Percentiles rank a stretch among this genome's conserved stretches.
These are phyloP conservation scores for Elongisporangium prolatum DNA, from an alignment of 352 stramenopile species.

Conservation along the genomic window DNA sequence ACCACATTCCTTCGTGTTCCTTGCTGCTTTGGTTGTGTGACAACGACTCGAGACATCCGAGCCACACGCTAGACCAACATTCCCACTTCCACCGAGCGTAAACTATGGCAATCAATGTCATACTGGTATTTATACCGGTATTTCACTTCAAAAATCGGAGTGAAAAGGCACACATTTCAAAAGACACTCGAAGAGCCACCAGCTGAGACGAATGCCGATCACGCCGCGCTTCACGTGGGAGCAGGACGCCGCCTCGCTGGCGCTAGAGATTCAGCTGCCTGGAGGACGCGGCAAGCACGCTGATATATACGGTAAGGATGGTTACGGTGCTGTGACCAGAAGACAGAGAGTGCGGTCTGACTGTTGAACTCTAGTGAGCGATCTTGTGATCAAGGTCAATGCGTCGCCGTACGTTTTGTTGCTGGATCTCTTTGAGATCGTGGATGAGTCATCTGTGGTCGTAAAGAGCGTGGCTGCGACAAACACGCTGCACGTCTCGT, in stretches of 20 bases:
- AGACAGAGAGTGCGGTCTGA: neutral
- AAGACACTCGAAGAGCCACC: neutral
- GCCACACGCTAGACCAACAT: neutral
- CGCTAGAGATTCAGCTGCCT: conserved; percentile 48
- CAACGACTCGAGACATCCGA: too few species aligned
- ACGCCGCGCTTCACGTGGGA: conserved; percentile 63
- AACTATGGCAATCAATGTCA: neutral
- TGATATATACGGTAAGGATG: conserved; percentile 60
- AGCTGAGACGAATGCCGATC: conserved; percentile 40
- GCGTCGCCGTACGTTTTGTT: conserved; percentile 67
- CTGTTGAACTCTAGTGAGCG: conserved; percentile 39
- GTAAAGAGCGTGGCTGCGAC: conserved; percentile 39
- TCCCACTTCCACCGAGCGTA: conserved; percentile 3
- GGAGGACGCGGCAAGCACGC: conserved; percentile 36
- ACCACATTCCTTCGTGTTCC: conserved; percentile 41
- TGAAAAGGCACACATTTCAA: neutral
- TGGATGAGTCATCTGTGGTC: conserved; percentile 46
- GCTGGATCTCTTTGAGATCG: conserved; percentile 50
- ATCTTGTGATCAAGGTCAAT: conserved; percentile 81
- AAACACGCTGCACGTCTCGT: conserved; percentile 35
- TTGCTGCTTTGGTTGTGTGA: neutral
- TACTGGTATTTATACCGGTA: neutral
- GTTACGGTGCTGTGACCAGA: neutral
- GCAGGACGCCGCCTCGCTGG: conserved; percentile 42
- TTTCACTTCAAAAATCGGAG: neutral